phyloP scores from a whole-genome alignment of 2,329 filamentous ascomycete genomes.

The Fusarium nisikadoi region DNA sequence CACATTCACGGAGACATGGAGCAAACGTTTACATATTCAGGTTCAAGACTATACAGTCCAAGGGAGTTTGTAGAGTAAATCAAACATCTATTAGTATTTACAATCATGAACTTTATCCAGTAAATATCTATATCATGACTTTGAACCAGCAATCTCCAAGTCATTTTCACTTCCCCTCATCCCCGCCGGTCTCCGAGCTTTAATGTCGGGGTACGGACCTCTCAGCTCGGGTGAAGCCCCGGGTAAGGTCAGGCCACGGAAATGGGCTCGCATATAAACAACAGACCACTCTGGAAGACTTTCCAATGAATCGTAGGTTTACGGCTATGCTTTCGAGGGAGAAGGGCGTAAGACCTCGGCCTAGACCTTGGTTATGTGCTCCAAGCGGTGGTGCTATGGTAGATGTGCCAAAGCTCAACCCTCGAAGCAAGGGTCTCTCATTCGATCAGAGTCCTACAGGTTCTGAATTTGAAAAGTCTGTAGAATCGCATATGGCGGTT shows the following conservation, averaged over 20 bases:
- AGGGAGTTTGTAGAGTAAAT: not conserved
- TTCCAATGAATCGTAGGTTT: not conserved
- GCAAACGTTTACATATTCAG: conserved; percentile 3
- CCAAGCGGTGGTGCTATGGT: not conserved
- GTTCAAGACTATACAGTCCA: conserved; percentile 13
- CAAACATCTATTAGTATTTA: not conserved
- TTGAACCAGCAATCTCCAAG: not conserved
- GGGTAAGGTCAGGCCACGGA: conserved; percentile 20
- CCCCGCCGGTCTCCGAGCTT: conserved; percentile 40
- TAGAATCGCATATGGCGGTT: conserved; percentile 3
- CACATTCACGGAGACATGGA: conserved; percentile 28
- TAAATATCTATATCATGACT: conserved; percentile 7
- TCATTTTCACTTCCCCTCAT: conserved; percentile 20
- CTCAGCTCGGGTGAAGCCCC: conserved; percentile 35
- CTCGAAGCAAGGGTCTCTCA: conserved; percentile 5
- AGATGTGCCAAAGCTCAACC: conserved; percentile 18
- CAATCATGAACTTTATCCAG: not conserved
- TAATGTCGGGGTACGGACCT: conserved; percentile 33
- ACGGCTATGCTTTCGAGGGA: not conserved
- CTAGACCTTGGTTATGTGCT: not conserved
- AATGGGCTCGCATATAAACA: conserved; percentile 4
- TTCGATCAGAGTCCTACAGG: not conserved
- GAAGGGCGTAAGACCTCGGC: not conserved
- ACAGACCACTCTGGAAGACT: conserved; percentile 18
- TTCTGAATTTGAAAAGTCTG: not conserved